Evolutionary conservation across 1,139 yeast species (phyloP).

Genomic region (Hansenula lynferdii): DNA sequence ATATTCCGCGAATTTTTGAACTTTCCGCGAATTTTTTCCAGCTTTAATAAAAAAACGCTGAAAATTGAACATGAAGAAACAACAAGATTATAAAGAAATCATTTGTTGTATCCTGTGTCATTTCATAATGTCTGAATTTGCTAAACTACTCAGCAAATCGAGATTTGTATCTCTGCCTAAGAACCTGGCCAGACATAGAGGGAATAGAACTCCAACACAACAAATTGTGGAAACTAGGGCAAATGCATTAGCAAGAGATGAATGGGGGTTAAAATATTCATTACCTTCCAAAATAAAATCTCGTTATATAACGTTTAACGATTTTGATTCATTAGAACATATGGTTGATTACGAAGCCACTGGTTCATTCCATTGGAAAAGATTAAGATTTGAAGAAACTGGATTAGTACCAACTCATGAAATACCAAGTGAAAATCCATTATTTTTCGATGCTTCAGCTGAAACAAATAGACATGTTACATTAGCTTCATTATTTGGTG

Average conservation of each 20-base stretch:
- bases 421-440: slow-evolving; percentile 26
- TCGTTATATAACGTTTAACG: slow-evolving; percentile 42
- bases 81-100: background rate
- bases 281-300: slow-evolving; percentile 47
- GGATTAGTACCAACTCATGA: slow-evolving; percentile 33
- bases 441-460: slow-evolving; percentile 21
- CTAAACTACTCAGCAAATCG: slow-evolving; percentile 24
- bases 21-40: background rate
- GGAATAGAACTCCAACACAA: slow-evolving; percentile 39
- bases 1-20: no score
- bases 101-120: background rate
- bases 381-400: slow-evolving; percentile 47
- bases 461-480: background rate
- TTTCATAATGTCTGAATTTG: slow-evolving; percentile 20
- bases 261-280: slow-evolving; percentile 61
- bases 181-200: slow-evolving; percentile 15
- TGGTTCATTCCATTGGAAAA: slow-evolving; percentile 43
- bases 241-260: slow-evolving; percentile 48
- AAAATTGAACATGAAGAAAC: background rate
- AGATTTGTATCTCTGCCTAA: slow-evolving; percentile 24
- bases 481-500: background rate
- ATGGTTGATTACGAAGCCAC: slow-evolving; percentile 45
- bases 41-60: background rate
- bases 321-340: slow-evolving; percentile 48
- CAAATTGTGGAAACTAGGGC: slow-evolving; percentile 57